These are phyloP conservation scores for Crithidia fasciculata DNA, from an alignment of 208 protist species.

Conservation along the genomic window DNA sequence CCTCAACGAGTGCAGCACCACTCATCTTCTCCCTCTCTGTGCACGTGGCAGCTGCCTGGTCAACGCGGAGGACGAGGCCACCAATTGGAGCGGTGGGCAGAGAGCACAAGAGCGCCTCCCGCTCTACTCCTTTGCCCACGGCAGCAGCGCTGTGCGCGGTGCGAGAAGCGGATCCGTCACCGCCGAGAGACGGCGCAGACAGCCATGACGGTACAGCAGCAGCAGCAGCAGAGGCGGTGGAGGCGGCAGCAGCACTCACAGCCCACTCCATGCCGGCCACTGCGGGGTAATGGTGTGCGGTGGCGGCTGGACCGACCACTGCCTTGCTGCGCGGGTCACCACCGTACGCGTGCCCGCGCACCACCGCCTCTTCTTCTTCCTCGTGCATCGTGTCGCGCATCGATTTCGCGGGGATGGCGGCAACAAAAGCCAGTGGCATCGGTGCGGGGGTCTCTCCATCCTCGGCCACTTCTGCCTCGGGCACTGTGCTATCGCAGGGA, in stretches of 20 bases:
- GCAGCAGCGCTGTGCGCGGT: not conserved
- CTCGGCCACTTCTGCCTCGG: not conserved
- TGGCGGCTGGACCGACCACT: not conserved
- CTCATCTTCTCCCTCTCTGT: not conserved
- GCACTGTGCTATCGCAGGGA: not conserved
- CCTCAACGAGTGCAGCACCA: not conserved
- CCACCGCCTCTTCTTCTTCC: not conserved
- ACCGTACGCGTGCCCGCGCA: not conserved
- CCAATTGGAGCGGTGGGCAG: constrained; percentile 8
- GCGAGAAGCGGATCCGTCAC: not conserved
- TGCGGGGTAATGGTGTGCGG: not conserved
- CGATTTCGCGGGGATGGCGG: not conserved
- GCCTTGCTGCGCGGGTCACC: not conserved
- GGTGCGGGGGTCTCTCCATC: not conserved
- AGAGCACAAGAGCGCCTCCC: constrained; percentile 2
- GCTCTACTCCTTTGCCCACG: not conserved
- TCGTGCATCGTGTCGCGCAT: too few relatives aligned
- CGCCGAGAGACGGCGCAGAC: not conserved
- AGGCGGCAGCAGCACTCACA: not conserved
- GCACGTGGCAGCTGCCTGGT: not conserved
- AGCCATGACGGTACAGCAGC: not conserved
- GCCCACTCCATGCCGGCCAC: not conserved
- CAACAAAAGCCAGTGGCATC: not conserved
- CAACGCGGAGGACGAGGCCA: constrained; percentile 3
- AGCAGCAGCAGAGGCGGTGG: not conserved